Conservation (phyloP, 2,329 filamentous ascomycete species). For the Verticillium longisporum region DNA sequence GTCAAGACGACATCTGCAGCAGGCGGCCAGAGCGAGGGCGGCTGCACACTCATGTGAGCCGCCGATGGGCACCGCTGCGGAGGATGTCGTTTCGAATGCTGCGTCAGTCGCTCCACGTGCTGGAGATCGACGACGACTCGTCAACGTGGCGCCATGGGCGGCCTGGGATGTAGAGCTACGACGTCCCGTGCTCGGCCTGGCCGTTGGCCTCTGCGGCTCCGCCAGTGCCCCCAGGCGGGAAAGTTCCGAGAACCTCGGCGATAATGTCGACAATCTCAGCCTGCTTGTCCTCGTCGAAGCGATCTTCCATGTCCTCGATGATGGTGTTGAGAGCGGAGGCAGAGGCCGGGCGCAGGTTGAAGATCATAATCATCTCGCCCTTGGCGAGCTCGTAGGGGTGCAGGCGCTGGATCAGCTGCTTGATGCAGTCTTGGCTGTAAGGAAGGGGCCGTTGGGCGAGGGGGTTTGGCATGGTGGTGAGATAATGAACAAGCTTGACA, state of each 20-base stretch:
- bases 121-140: not conserved
- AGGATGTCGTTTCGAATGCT: not conserved
- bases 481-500: conserved; percentile 52
- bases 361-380: conserved; percentile 61
- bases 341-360: conserved; percentile 57
- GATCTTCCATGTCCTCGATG: conserved; percentile 57
- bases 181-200: conserved; percentile 23
- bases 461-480: conserved; percentile 47
- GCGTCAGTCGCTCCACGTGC: not conserved
- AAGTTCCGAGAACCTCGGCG: conserved; percentile 49
- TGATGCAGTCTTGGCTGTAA: conserved; percentile 46
- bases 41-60: conserved; percentile 36
- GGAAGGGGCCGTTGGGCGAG: conserved; percentile 46
- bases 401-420: conserved; percentile 46
- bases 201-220: conserved; percentile 15
- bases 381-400: conserved; percentile 56
- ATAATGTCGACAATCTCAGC: conserved; percentile 50
- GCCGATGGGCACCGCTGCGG: not conserved
- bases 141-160: not conserved
- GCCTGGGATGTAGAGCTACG: conserved; percentile 14
- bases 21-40: conserved; percentile 49
- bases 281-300: conserved; percentile 54
- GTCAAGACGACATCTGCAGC: conserved; percentile 35
- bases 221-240: conserved; percentile 26
- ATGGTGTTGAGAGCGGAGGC: conserved; percentile 53